Evolutionary conservation across 495 filamentous ascomycete genomes (phyloP).

Genomic region (Apiosordaria backusii): DNA sequence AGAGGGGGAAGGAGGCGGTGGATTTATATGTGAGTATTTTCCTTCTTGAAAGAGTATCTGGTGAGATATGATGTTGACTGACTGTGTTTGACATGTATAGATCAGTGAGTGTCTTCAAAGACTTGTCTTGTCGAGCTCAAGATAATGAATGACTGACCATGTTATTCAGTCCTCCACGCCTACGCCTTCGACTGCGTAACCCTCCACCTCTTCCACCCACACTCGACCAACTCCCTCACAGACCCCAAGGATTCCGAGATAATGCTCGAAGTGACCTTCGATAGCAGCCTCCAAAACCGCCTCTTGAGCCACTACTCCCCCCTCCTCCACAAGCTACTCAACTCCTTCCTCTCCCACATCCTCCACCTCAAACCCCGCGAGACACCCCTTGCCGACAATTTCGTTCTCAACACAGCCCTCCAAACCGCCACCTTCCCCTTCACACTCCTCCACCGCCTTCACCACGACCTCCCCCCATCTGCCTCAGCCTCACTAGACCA

Average conservation of each 20-base stretch:
- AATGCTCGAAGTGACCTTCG: slow-evolving; percentile 63
- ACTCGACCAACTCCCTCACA: slow-evolving; percentile 55
- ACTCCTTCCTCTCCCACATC: slow-evolving; percentile 36
- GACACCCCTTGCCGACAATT: slow-evolving; percentile 44
- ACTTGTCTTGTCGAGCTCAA: slow-evolving; percentile 1
- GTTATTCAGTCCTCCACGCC: slow-evolving; percentile 43
- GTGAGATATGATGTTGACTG: background rate
- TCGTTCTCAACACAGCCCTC: slow-evolving; percentile 38
- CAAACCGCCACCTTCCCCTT: slow-evolving; percentile 38
- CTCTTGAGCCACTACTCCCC: slow-evolving; percentile 42
- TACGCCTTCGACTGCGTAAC: slow-evolving; percentile 65
- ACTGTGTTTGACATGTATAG: background rate
- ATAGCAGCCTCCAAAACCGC: slow-evolving; percentile 58
- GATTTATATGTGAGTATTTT: slow-evolving; percentile 54
- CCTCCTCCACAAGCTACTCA: slow-evolving; percentile 35
- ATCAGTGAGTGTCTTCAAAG: slow-evolving; percentile 10
- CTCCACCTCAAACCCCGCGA: slow-evolving; percentile 43
- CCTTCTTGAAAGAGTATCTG: background rate
- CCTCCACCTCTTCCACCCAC: slow-evolving; percentile 61
- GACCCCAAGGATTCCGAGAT: slow-evolving; percentile 50
- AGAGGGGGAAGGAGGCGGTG: slow-evolving; percentile 41
- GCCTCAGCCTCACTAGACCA: slow-evolving; percentile 27
- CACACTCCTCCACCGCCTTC: slow-evolving; percentile 45
- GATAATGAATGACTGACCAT: background rate
- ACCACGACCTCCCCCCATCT: no score